Evolutionary conservation across 2,329 filamentous ascomycete species (phyloP), one percentile per base, ranked within the genome.

Genomic region (Whalleya microplaca): DNA sequence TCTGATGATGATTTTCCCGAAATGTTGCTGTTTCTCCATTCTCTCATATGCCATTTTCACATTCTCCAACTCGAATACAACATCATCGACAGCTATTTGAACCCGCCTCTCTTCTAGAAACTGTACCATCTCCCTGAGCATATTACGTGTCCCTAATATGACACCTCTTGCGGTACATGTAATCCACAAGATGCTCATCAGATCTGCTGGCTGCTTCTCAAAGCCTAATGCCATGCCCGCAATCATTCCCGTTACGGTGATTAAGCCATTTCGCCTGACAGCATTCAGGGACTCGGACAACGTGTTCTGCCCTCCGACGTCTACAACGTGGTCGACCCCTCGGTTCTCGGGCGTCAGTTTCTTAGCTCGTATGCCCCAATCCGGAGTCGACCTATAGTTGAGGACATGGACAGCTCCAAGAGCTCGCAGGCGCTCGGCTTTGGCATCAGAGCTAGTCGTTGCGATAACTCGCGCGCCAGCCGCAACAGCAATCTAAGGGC

Each of bases 291-390:
- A 80, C 66, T 87, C 78, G 2, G 73, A 64, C 61, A 90, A 77
- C 0, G 86, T 89, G n/a, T 76, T 78, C 0, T 83, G 76, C 0
- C 87, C 87, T 12, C 84, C 87, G n/a, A 89, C 81, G 64, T 91
- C 88, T 41, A 89, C 66, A 41, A 90, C 74, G 58, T 86, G 78
- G 64, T 89, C 81, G 7, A 88, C 82, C 12, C 88, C 88, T 1
- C 64, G 66, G 1, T 76, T 76, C 0, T 74, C 70, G 0, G 73
- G 73, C 0, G 76, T 78, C 0, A 82, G 76, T 0, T 78, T 80
- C 9, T 80, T 68, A 9, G 85, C 85, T 23, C 78, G 78, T 2
- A 76, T 71, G n/a, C 86, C 83, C 87, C 87, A 90, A 47, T 83
- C 78, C 0, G 80, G 72, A 8, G 77, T 77, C 0, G 70, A 76